Base-by-base conservation (phyloP, 805 yeast species). In the Candida coleopterorum region DNA sequence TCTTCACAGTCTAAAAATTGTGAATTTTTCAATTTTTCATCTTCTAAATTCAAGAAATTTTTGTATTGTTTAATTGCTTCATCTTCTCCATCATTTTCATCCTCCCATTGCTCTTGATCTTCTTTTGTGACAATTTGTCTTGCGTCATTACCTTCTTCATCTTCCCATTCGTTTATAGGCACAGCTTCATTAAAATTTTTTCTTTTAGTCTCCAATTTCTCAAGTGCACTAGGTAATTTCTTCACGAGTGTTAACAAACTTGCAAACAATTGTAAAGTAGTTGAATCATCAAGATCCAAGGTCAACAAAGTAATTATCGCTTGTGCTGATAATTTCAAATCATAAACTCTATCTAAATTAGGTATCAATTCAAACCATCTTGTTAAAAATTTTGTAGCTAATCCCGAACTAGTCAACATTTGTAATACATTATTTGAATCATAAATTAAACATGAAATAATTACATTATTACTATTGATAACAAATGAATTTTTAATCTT, bases 211-310 rank as follows among this genome's bases (percentile, higher is more conserved):
- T 79, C 89, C 45, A 85, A 64, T 14, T 71, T 68, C 35, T 70
- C 72, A 26, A 85, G 72, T 0, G 97, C 95, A 2, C 52, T 63
- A 2, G 97, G 97, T 31, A 87, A 68, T 34, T 70, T 71, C 15
- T 68, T 73, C 37, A 88, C 56, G 12, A 49, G 35, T 7, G 34
- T 33, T 12, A 42, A n/a, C 12, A 52, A 35, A 26, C 39, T 38
- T 6, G n/a, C 16, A 6, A 45, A 36, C 16, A 45, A 34, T 26
- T 32, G 32, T n/a, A 22, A 37, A 4, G 45, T 25, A 14, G 49
- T 40, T 2, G 49, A 41, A 4, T 50, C 44, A 12, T 52, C 55
- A 9, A 32, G 20, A 18, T 25, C 55, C 53, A 40, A 52, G 53
- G 38, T 48, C 67, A 39, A 55, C 45, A 51, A 56, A 18, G 50